These are phyloP conservation scores for Vicia faba DNA, from an alignment of 306 rosid species.

Conservation along the genomic window DNA sequence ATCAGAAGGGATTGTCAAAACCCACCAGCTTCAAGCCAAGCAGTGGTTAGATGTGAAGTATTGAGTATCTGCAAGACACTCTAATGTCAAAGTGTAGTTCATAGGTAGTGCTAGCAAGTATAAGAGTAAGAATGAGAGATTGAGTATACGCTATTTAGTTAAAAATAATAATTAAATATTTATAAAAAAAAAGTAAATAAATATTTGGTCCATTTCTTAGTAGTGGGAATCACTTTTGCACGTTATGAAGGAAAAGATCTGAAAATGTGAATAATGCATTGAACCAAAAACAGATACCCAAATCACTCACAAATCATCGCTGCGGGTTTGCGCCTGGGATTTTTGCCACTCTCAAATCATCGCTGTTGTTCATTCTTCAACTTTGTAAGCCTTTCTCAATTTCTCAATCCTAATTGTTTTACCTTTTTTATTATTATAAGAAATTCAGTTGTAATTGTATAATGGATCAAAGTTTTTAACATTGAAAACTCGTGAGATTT, in stretches of 20 bases:
- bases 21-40: no score
- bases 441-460: neutral
- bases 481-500: neutral
- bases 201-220: neutral
- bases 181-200: neutral
- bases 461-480: constrained; percentile 18
- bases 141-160: no score
- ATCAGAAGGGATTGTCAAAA: no score
- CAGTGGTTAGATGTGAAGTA: no score
- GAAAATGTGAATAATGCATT: neutral
- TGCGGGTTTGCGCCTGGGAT: constrained; percentile 8
- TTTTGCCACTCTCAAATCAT: constrained; percentile 34
- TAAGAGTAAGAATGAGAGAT: no score
- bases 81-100: no score
- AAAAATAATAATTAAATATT: no score
- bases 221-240: constrained; percentile 1
- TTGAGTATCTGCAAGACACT: no score
- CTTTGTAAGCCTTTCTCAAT: constrained; percentile 24
- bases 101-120: no score
- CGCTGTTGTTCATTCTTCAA: constrained; percentile 30
- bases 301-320: no score
- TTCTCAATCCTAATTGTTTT: constrained; percentile 1
- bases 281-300: no score
- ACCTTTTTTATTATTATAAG: no score
- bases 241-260: neutral